Percentiles rank a stretch among this genome's conserved stretches.
These are phyloP conservation scores for Rhodamnia argentea DNA, from an alignment of 345 rosid species.

Conservation along the genomic window DNA sequence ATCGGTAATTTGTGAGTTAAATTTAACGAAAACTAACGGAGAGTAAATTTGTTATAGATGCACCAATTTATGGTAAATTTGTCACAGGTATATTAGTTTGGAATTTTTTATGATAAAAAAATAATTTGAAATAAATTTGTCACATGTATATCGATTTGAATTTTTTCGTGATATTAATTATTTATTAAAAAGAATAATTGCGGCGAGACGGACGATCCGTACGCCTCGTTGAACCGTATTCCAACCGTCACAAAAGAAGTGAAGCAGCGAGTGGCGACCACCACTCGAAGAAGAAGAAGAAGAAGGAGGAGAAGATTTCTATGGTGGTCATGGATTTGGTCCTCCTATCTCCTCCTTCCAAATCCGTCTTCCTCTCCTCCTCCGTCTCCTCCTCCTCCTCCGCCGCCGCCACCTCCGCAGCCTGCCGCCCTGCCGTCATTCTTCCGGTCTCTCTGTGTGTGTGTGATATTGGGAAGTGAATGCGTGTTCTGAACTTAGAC, in stretches of 20 bases:
- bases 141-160: no score
- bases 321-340: constrained; percentile 33
- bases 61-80: no score
- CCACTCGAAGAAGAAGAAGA: not conserved
- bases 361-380: constrained; percentile 16
- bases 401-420: constrained; percentile 9
- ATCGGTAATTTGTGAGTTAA: no score
- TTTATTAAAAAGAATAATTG: no score
- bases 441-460: constrained; percentile 43
- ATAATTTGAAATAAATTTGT: no score
- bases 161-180: no score
- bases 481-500: not conserved
- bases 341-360: constrained; percentile 26
- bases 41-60: no score
- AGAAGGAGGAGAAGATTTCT: not conserved
- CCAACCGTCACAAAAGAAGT: not conserved
- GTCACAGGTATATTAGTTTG: no score
- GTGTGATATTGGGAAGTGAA: not conserved
- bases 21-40: no score
- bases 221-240: not conserved
- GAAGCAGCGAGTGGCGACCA: not conserved
- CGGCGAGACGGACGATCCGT: not conserved
- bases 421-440: constrained; percentile 68
- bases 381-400: constrained; percentile 2
- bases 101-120: no score